Evolutionary conservation across 2,329 filamentous ascomycete species (phyloP), one percentile per base, ranked within the genome.

Genomic region (Ceratocystis eucalypticola): DNA sequence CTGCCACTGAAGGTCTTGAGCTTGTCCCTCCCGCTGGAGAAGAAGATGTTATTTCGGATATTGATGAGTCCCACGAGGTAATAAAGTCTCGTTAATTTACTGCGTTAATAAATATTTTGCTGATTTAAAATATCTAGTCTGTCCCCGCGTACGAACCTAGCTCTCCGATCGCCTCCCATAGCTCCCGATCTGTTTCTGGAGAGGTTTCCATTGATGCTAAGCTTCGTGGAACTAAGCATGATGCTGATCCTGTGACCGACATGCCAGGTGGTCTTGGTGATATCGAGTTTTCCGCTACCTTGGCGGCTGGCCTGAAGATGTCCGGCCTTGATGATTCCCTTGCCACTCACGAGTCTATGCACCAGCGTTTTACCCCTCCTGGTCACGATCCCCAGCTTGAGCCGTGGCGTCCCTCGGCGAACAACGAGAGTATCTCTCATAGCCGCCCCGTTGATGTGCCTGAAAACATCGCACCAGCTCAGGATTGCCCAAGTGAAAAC

Each of bases 141-240:
- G 45, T 65, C 45, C 46, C 63, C 37, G 57, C 48, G n/a, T 68
- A 68, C 50, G 63, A 65, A 57, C 66, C 66, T 53, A 61, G 50
- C 28, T 67, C 66, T 63, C 64, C 66, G n/a, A 50, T 68, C n/a
- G 46, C 48, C 48, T 59, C 46, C n/a, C 59, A 65, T 65, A 45
- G 20, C 20, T 76, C 69, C 76, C 77, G 69, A 70, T 22, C 50
- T 15, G 37, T 53, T n/a, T 61, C 41, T 45, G 53, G 48, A 30
- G 30, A 64, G 61, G 25, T 55, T 28, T 25, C 33, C 48, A 55
- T 53, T 30, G 64, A 61, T 8, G 28, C 6, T 7, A 20, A 64
- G n/a, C 20, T 46, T 41, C 65, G n/a, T 5, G 20, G 30, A 3
- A 22, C 30, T 4, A 33, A 17, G 2, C n/a, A 22, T 17, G n/a